Evolutionary conservation across 116 monocot genomes (phyloP).

Genomic region (Zostera marina): DNA sequence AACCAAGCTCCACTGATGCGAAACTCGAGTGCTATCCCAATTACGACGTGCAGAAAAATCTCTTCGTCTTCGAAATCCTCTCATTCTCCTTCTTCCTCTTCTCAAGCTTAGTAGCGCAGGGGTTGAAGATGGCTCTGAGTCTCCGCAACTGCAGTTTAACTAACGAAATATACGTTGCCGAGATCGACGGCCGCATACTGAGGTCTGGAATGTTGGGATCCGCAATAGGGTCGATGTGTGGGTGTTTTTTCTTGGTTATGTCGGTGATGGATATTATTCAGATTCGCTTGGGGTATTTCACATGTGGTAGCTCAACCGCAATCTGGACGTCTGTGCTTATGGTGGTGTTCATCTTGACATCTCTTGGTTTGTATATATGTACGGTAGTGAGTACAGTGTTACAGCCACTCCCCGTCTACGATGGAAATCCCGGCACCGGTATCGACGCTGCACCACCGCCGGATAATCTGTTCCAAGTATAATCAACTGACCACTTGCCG

Average conservation of each 20-base stretch:
- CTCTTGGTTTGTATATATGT: no score
- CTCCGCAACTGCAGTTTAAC: constrained; percentile 29
- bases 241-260: constrained; percentile 23
- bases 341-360: no score
- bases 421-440: no score
- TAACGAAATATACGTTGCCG: constrained; percentile 20
- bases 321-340: no score
- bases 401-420: no score
- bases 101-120: constrained; percentile 36
- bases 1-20: constrained; percentile 27
- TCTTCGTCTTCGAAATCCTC: constrained; percentile 29
- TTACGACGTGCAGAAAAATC: constrained; percentile 19
- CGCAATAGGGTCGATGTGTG: constrained; percentile 17
- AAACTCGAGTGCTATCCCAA: no score
- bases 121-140: constrained; percentile 35
- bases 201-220: constrained; percentile 21
- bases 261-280: constrained; percentile 30
- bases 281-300: constrained; percentile 25
- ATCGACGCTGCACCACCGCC: no score
- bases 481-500: no score
- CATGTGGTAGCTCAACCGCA: constrained; percentile 45
- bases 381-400: no score
- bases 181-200: constrained; percentile 20
- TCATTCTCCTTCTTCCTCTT: constrained; percentile 47
- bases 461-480: no score